Conservation (phyloP, 371 early-diverging fungal genomes). For the Mucor velutinosus region DNA sequence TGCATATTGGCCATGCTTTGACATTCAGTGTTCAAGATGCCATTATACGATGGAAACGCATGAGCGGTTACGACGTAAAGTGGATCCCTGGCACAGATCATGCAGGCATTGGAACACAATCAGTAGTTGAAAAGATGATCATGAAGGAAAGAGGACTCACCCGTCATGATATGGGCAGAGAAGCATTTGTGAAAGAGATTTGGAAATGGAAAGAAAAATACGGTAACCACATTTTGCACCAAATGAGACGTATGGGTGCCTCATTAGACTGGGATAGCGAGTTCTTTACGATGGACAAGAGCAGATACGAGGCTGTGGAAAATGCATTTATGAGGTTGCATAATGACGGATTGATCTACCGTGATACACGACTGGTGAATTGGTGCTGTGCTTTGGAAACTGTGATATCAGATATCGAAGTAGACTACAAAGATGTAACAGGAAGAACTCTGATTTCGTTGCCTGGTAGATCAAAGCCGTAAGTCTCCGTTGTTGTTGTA, state of each 20-base stretch:
- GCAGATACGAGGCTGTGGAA: slow-evolving; percentile 75
- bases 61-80: slow-evolving; percentile 81
- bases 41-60: slow-evolving; percentile 86
- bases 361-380: slow-evolving; percentile 91
- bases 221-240: slow-evolving; percentile 62
- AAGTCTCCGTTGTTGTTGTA: slow-evolving; percentile 24
- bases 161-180: slow-evolving; percentile 74
- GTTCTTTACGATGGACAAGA: slow-evolving; percentile 93
- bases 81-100: slow-evolving; percentile 98
- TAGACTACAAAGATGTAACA: slow-evolving; percentile 72
- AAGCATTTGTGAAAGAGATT: slow-evolving; percentile 83
- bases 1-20: slow-evolving; percentile 97
- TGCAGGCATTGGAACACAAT: slow-evolving; percentile 97
- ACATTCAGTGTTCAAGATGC: slow-evolving; percentile 90
- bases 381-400: slow-evolving; percentile 96
- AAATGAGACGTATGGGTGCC: slow-evolving; percentile 78
- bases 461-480: slow-evolving; percentile 68
- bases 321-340: slow-evolving; percentile 89
- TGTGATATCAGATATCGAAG: slow-evolving; percentile 94
- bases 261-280: slow-evolving; percentile 84
- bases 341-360: slow-evolving; percentile 89
- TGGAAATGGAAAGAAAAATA: slow-evolving; percentile 86
- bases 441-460: slow-evolving; percentile 64
- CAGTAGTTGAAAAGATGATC: slow-evolving; percentile 92
- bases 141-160: slow-evolving; percentile 61